phyloP scores from a whole-genome alignment of 2,329 filamentous ascomycete genomes.

The Bisporella sp. region DNA sequence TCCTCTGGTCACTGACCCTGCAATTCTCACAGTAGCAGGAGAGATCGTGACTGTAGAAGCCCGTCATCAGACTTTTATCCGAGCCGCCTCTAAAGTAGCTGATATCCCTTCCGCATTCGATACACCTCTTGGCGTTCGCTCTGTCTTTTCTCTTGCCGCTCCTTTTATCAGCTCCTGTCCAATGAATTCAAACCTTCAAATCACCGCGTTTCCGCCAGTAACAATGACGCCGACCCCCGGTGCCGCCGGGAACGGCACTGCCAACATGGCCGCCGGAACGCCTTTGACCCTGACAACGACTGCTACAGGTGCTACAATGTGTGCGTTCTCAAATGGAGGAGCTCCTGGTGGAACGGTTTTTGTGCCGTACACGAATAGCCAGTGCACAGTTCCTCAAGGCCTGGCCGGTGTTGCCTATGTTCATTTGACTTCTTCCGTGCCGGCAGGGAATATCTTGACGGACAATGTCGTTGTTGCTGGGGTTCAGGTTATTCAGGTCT shows the following conservation, averaged over 20 bases:
- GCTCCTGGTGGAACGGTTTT: conserved; percentile 53
- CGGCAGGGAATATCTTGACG: conserved; percentile 43
- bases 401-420: conserved; percentile 61
- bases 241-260: conserved; percentile 31
- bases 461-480: conserved; percentile 62
- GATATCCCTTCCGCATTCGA: conserved; percentile 65
- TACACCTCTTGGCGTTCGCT: conserved; percentile 58
- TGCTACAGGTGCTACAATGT: conserved; percentile 49
- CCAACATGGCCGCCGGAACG: conserved; percentile 33
- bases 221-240: conserved; percentile 33
- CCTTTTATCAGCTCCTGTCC: conserved; percentile 69
- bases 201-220: conserved; percentile 56
- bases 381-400: conserved; percentile 55
- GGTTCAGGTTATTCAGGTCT: conserved; percentile 44
- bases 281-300: conserved; percentile 39
- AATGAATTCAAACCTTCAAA: conserved; percentile 52
- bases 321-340: conserved; percentile 60
- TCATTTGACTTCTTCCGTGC: conserved; percentile 50
- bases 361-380: conserved; percentile 44
- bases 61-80: conserved; percentile 67
- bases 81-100: conserved; percentile 47
- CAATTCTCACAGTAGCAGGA: conserved; percentile 58
- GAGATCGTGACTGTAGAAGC: conserved; percentile 68
- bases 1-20: conserved; percentile 51
- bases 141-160: conserved; percentile 67